Base-by-base conservation (phyloP, 441 rosid genomes). In the Populus hybrid region DNA sequence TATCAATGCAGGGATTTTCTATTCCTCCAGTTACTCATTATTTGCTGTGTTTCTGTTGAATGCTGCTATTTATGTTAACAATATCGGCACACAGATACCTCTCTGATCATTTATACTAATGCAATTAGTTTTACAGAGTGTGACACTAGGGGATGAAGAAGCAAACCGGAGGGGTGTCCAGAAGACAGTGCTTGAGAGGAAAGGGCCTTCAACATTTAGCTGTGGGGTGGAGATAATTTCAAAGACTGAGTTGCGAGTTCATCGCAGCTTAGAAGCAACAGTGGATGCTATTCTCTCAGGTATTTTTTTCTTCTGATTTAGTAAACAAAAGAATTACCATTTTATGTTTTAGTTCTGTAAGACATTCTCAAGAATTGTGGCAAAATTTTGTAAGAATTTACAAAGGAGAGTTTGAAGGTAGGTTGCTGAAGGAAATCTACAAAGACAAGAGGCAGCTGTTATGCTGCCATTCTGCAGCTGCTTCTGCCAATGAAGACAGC, bases 101-200 rank as follows among this genome's bases (percentile, higher is more conserved):
- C 26, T 73, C 21, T 26, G 3, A 9, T 42, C 50, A 32, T 21
- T 66, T 53, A n/a, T 36, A 35, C 77, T 81, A 73, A 19, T 26
- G 19, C 59, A 65, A 63, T 75, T 23, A 57, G 46, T 61, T 46
- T 72, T 83, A 63, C 82, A 90, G 95, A 93, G 92, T 83, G 99
- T 92, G 71, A 95, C 98, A 35, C 83, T 92, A 67, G 98, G 98
- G 76, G 98, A 93, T 76, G 97, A 92, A 77, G 97, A 92, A 87
- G 97, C 98, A 36, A 91, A 90, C 73, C 76, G 95, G 74, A 88
- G 97, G 83, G 94, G 98, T 74, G 95, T 90, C 73, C 93, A 94
- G 76, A 95, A 95, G 87, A 89, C 97, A 18, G 92, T 92, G 80
- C 87, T 88, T 63, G 99, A 93, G 85, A 89, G 98, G 85, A 90